Conservation (phyloP, 2,329 filamentous ascomycete genomes). For the Leptographium flavum region DNA sequence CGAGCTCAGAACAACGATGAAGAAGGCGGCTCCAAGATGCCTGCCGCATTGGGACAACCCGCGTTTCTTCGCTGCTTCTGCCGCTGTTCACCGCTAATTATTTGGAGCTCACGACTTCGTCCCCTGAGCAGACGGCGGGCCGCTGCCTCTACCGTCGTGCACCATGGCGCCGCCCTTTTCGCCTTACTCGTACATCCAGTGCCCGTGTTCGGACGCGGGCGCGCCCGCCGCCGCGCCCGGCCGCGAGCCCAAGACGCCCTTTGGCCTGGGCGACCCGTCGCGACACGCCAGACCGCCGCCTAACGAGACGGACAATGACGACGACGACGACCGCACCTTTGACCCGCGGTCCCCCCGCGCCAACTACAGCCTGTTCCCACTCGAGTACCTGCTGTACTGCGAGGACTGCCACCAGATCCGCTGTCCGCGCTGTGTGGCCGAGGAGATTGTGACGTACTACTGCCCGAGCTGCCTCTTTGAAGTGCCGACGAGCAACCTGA, state of each 20-base stretch:
- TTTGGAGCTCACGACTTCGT: too few species aligned
- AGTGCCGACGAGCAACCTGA: conserved; percentile 82
- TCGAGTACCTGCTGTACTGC: conserved; percentile 90
- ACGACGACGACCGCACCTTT: conserved; percentile 68
- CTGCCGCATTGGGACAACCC: too few species aligned
- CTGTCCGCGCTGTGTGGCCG: conserved; percentile 78
- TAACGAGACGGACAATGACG: conserved; percentile 28
- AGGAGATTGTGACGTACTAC: conserved; percentile 91
- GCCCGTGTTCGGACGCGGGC: conserved; percentile 45
- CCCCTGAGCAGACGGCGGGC: too few species aligned
- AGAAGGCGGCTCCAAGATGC: too few species aligned
- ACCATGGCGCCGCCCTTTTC: conserved; percentile 33
- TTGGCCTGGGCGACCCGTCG: not conserved
- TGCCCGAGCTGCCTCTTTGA: conserved; percentile 94
- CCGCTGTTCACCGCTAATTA: too few species aligned
- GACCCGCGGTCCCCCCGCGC: conserved; percentile 74
- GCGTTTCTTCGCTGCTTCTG: too few species aligned
- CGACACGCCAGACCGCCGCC: conserved; percentile 11
- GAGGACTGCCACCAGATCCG: conserved; percentile 95
- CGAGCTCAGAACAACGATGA: too few species aligned
- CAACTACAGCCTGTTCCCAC: conserved; percentile 82
- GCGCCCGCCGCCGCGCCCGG: conserved; percentile 21
- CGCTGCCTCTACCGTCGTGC: not conserved
- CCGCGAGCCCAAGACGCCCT: conserved; percentile 13
- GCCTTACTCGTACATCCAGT: conserved; percentile 54